Conservation (phyloP, 805 yeast genomes). For the Zygosaccharomyces kombuchaensis region DNA sequence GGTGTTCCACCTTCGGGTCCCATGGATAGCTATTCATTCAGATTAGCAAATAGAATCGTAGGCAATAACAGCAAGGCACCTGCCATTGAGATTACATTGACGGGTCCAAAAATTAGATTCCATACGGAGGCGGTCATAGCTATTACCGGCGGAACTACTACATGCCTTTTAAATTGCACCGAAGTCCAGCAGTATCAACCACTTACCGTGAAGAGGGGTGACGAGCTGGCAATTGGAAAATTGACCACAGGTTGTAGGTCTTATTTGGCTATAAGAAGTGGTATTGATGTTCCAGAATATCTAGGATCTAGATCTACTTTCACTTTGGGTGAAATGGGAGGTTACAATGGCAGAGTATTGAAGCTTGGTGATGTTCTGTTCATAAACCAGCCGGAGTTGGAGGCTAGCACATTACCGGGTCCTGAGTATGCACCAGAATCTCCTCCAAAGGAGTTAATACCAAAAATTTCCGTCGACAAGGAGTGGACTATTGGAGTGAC, state of each 20-base stretch:
- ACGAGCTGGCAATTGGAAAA: conserved; percentile 75
- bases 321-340: conserved; percentile 90
- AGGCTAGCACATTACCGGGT: conserved; percentile 64
- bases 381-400: conserved; percentile 69
- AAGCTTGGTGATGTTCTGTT: conserved; percentile 90
- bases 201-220: conserved; percentile 65
- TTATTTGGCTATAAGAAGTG: conserved; percentile 86
- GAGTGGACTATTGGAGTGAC: conserved; percentile 88
- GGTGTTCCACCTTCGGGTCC: conserved; percentile 99
- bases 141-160: conserved; percentile 79
- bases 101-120: conserved; percentile 82
- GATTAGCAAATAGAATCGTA: conserved; percentile 84
- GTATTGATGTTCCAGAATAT: conserved; percentile 90
- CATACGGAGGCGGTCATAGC: conserved; percentile 76
- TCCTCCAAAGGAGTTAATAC: conserved; percentile 46
- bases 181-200: conserved; percentile 67
- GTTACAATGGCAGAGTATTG: conserved; percentile 87
- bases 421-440: conserved; percentile 62
- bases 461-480: conserved; percentile 29
- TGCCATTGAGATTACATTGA: conserved; percentile 82
- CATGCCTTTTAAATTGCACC: conserved; percentile 61
- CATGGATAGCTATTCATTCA: conserved; percentile 89
- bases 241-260: conserved; percentile 80
- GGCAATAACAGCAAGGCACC: conserved; percentile 83
- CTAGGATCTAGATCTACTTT: conserved; percentile 95